Evolutionary conservation across 1,139 yeast species (phyloP).

Genomic region (Debaryomyces nepalensis): DNA sequence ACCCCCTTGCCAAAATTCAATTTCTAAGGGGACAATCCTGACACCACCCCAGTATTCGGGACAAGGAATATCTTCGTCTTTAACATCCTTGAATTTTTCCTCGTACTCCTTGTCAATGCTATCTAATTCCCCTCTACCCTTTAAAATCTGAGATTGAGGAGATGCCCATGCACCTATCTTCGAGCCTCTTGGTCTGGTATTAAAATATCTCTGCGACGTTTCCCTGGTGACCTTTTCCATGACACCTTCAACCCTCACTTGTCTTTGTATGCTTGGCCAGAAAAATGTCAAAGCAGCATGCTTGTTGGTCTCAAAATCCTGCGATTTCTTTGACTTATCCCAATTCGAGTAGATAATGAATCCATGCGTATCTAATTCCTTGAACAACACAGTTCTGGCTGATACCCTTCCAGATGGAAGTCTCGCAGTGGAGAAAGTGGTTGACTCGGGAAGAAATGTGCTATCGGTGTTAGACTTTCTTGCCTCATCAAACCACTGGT

Average conservation of each 20-base stretch:
- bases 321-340: constrained; percentile 81
- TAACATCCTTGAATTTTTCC: constrained; percentile 59
- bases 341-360: constrained; percentile 92
- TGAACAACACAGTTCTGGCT: constrained; percentile 79
- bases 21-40: constrained; percentile 81
- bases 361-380: constrained; percentile 85
- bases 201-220: constrained; percentile 76
- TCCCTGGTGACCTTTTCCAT: constrained; percentile 76
- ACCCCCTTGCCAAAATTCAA: constrained; percentile 98
- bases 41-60: constrained; percentile 98
- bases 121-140: constrained; percentile 66
- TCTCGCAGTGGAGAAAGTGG: constrained; percentile 81
- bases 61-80: constrained; percentile 73
- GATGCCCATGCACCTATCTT: constrained; percentile 97
- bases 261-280: constrained; percentile 91
- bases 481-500: constrained; percentile 88
- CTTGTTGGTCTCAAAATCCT: constrained; percentile 72
- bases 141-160: constrained; percentile 74
- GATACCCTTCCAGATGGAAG: constrained; percentile 89
- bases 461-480: constrained; percentile 44
- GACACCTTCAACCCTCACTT: constrained; percentile 88
- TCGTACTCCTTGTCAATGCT: constrained; percentile 50
- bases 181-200: constrained; percentile 89
- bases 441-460: constrained; percentile 71
- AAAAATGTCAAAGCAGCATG: constrained; percentile 86